Percentiles rank a stretch among this genome's conserved stretches.
phyloP scores from a whole-genome alignment of 768 basidiomycete genomes.

The Trametes maxima region DNA sequence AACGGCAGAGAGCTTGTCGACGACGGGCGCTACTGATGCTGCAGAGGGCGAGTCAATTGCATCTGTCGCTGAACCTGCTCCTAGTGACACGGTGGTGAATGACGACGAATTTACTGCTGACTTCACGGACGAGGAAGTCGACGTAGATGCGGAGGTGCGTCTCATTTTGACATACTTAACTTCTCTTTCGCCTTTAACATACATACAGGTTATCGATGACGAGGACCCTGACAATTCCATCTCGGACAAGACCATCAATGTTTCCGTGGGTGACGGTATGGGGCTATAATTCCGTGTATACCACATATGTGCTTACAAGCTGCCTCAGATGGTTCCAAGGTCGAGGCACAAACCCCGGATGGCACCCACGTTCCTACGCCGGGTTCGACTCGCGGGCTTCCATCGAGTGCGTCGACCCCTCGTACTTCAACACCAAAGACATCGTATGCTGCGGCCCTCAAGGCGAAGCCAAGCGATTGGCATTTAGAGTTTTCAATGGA shows the following conservation, averaged over 20 bases:
- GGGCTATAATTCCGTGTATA: not conserved
- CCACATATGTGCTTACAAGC: not conserved
- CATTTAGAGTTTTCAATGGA: slow-evolving; percentile 96
- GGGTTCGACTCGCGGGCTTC: slow-evolving; percentile 50
- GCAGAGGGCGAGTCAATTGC: slow-evolving; percentile 24
- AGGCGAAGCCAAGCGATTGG: slow-evolving; percentile 93
- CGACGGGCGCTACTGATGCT: slow-evolving; percentile 19
- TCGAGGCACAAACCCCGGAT: slow-evolving; percentile 96
- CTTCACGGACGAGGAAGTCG: slow-evolving; percentile 84
- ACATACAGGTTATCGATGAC: slow-evolving; percentile 74
- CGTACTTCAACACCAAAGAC: slow-evolving; percentile 43
- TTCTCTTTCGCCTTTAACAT: not conserved
- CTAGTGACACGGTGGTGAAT: slow-evolving; percentile 58
- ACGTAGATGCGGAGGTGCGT: slow-evolving; percentile 71
- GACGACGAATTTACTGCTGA: slow-evolving; percentile 71
- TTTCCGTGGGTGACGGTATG: slow-evolving; percentile 78
- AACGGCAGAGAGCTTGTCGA: slow-evolving; percentile 2
- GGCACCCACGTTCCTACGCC: slow-evolving; percentile 95
- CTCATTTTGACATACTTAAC: not conserved
- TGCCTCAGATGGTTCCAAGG: slow-evolving; percentile 77
- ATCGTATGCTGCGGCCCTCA: slow-evolving; percentile 94
- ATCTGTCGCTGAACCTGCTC: slow-evolving; percentile 43
- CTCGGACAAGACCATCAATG: slow-evolving; percentile 82
- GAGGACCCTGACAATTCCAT: slow-evolving; percentile 70
- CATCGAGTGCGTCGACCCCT: slow-evolving; percentile 36